phyloP scores from a whole-genome alignment of 2,329 filamentous ascomycete species.

The Shiraia sp. region DNA sequence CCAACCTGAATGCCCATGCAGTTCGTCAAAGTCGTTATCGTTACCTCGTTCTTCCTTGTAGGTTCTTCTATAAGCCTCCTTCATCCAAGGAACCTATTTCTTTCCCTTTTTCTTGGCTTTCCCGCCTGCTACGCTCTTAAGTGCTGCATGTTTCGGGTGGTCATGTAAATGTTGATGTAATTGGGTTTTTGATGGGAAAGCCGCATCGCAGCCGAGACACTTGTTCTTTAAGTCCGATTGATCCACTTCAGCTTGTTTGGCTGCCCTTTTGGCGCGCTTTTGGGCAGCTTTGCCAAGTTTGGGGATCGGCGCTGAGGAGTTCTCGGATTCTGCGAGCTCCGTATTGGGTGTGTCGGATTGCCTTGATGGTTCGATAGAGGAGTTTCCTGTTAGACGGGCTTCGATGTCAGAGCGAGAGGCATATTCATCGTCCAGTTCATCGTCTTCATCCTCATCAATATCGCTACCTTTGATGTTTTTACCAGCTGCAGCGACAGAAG shows the following conservation, averaged over 20 bases:
- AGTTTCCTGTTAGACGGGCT: conserved; percentile 33
- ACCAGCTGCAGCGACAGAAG: conserved; percentile 2
- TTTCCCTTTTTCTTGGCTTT: conserved; percentile 27
- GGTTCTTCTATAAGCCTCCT: no score
- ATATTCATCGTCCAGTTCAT: conserved; percentile 40
- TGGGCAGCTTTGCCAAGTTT: conserved; percentile 55
- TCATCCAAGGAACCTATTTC: conserved; percentile 6
- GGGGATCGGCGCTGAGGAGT: conserved; percentile 15
- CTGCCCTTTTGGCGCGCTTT: conserved; percentile 52
- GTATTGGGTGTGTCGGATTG: conserved; percentile 5
- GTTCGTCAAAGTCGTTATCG: no score
- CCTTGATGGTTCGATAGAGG: conserved; percentile 11
- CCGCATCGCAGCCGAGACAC: conserved; percentile 77
- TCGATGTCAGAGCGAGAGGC: conserved; percentile 43
- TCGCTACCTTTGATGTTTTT: neutral
- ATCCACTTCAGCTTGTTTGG: conserved; percentile 42
- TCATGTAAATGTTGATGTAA: conserved; percentile 73
- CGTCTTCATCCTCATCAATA: conserved; percentile 16
- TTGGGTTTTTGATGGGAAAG: conserved; percentile 73
- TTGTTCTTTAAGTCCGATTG: conserved; percentile 56
- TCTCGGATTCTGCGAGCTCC: conserved; percentile 6
- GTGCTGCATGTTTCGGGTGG: conserved; percentile 64
- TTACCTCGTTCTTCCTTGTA: no score
- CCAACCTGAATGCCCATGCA: no score
- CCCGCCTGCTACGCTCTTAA: conserved; percentile 22